Conservation (phyloP, 2,329 filamentous ascomycete species). For the Colletotrichum karsti region DNA sequence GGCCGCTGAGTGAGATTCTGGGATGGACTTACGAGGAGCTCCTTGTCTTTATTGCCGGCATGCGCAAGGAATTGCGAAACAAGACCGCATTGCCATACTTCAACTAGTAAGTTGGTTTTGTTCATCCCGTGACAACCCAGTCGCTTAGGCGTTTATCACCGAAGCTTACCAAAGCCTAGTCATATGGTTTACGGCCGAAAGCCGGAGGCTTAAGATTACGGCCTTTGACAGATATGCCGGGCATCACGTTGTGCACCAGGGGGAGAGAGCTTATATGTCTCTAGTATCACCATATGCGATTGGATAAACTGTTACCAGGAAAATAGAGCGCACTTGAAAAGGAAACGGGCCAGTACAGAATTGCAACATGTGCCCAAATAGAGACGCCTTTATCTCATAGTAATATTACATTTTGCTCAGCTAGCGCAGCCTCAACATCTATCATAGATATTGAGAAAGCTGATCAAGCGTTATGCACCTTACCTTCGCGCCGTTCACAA, state of each 20-base stretch:
- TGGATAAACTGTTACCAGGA: not conserved
- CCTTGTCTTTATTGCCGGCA: slow-evolving; percentile 32
- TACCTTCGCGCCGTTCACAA: not conserved
- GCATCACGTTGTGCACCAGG: not conserved
- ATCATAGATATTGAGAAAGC: not conserved
- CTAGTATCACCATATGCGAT: not conserved
- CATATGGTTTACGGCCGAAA: slow-evolving; percentile 15
- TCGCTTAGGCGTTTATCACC: not conserved
- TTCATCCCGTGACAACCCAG: not conserved
- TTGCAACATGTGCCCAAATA: too few relatives aligned
- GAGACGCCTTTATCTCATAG: too few relatives aligned
- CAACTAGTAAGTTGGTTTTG: not conserved
- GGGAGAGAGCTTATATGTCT: not conserved
- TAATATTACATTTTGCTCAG: too few relatives aligned
- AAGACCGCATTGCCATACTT: not conserved
- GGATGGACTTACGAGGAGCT: slow-evolving; percentile 38
- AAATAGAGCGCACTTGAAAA: too few relatives aligned
- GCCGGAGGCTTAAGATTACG: not conserved
- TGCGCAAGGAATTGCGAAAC: slow-evolving; percentile 23
- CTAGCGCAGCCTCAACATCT: not conserved
- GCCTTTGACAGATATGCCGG: not conserved
- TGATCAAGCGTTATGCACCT: not conserved
- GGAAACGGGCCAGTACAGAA: too few relatives aligned
- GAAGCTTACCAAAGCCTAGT: not conserved
- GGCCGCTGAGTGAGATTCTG: slow-evolving; percentile 38